These are phyloP conservation scores for Eragrostis nindensis DNA, from an alignment of 176 grass and related monocot genomes.

Conservation along the genomic window DNA sequence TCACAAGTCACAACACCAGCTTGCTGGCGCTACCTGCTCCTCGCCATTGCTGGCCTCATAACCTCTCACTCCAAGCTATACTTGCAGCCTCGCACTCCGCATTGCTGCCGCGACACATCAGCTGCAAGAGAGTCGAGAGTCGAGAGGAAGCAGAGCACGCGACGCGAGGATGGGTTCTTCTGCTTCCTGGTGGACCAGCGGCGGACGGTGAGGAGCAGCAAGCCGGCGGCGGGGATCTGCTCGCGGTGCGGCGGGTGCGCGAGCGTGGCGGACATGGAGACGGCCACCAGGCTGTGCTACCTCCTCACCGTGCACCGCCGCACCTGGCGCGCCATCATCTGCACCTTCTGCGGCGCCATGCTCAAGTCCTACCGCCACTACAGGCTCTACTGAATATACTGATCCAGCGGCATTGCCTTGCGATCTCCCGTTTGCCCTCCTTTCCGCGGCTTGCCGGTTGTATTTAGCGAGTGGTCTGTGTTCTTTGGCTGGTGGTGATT, in stretches of 20 bases:
- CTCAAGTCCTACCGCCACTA: conserved; percentile 96
- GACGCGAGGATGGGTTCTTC: conserved; percentile 71
- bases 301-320: conserved; percentile 77
- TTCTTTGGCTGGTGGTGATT: background rate
- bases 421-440: background rate
- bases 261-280: conserved; percentile 99
- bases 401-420: background rate
- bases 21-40: background rate
- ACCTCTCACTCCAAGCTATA: too few species aligned
- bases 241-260: conserved; percentile 95
- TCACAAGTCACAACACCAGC: background rate
- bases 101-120: background rate
- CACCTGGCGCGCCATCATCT: conserved; percentile 96
- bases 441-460: background rate
- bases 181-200: conserved; percentile 97
- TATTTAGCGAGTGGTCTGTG: background rate
- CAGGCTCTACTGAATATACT: conserved; percentile 42
- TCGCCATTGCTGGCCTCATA: conserved; percentile 6
- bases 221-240: conserved; percentile 98
- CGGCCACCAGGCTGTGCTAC: conserved; percentile 86
- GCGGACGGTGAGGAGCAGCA: conserved; percentile 92
- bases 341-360: conserved; percentile 97
- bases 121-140: background rate
- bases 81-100: background rate
- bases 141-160: background rate